phyloP scores from a whole-genome alignment of 2,329 filamentous ascomycete genomes.

The Aureobasidium lini region DNA sequence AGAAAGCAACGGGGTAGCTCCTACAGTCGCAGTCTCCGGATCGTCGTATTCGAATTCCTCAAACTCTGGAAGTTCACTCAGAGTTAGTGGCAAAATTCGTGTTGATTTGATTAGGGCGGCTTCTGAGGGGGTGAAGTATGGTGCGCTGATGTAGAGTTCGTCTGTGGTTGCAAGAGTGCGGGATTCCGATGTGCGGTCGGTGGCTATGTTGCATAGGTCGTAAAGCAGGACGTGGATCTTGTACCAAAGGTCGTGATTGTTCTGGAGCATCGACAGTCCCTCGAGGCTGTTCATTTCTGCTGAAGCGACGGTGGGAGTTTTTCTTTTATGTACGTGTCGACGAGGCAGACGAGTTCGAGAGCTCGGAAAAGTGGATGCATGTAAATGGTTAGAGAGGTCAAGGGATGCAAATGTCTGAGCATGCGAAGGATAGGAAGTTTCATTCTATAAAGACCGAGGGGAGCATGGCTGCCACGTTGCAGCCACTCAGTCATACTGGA shows the following conservation, averaged over 20 bases:
- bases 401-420: too few species aligned
- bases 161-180: neutral
- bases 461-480: too few species aligned
- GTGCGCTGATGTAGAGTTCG: neutral
- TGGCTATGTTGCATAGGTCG: neutral
- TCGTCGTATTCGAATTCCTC: neutral
- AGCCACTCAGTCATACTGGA: too few species aligned
- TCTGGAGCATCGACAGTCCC: neutral
- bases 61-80: neutral
- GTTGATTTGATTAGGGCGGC: neutral
- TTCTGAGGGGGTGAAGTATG: neutral
- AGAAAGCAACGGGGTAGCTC: too few species aligned
- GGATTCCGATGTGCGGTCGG: neutral
- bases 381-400: too few species aligned
- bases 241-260: neutral
- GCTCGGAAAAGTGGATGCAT: too few species aligned
- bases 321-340: too few species aligned
- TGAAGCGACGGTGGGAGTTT: neutral
- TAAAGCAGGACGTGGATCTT: neutral
- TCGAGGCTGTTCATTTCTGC: neutral
- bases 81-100: neutral
- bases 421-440: too few species aligned
- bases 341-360: too few species aligned
- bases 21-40: too few species aligned
- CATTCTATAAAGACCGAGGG: too few species aligned